phyloP scores from a whole-genome alignment of 2,329 filamentous ascomycete species.

The Fonsecaea erecta region DNA sequence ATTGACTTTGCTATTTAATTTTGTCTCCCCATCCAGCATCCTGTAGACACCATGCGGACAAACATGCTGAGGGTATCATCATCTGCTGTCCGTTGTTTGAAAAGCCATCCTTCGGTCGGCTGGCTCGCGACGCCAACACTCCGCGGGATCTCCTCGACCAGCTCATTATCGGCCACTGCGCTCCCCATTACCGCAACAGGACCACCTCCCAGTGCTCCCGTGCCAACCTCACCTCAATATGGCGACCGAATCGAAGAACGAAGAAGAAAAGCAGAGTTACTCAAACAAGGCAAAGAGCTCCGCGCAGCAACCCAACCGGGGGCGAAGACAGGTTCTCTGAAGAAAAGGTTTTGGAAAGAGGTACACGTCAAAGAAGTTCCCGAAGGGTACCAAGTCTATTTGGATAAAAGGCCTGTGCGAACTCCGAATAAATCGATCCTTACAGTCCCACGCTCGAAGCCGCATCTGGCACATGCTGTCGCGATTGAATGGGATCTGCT shows the following conservation, averaged over 20 bases:
- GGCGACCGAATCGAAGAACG: conserved; percentile 55
- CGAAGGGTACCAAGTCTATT: conserved; percentile 67
- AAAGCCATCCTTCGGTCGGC: conserved; percentile 13
- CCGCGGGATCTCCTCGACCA: conserved; percentile 23
- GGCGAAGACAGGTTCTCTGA: conserved; percentile 51
- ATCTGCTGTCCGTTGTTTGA: background rate
- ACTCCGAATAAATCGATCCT: conserved; percentile 75
- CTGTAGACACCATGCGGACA: conserved; percentile 14
- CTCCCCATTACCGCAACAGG: conserved; percentile 64
- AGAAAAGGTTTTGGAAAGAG: conserved; percentile 87
- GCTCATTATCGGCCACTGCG: conserved; percentile 43
- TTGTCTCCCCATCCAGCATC: background rate
- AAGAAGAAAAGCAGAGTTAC: conserved; percentile 55
- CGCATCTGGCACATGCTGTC: conserved; percentile 79
- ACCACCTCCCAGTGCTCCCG: conserved; percentile 63
- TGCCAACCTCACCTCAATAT: conserved; percentile 54
- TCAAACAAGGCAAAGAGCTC: conserved; percentile 53
- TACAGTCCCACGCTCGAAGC: conserved; percentile 73
- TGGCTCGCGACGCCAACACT: conserved; percentile 8
- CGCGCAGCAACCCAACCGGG: conserved; percentile 43
- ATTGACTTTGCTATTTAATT: background rate
- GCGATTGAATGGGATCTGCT: conserved; percentile 93
- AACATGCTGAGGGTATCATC: conserved; percentile 13
- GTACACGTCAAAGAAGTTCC: conserved; percentile 69
- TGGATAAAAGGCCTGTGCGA: conserved; percentile 79